These are phyloP conservation scores for Tilletia indica DNA, from an alignment of 1,284 basidiomycete genomes.

Conservation along the genomic window DNA sequence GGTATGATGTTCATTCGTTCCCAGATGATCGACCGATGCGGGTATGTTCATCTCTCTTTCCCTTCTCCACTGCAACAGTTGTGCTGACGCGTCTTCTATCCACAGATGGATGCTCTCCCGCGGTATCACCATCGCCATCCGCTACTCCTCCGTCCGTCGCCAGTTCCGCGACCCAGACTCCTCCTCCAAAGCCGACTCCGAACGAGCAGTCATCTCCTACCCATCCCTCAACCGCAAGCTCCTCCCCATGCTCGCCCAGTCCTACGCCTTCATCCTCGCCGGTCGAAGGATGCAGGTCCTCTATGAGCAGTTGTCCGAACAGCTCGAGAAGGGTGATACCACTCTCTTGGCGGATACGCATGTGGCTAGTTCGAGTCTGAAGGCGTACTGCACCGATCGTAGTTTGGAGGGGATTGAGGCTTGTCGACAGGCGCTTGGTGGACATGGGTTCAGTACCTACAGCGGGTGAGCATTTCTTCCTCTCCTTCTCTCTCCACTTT, in stretches of 20 bases:
- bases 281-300: constrained; percentile 64
- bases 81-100: neutral
- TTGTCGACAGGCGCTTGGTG: constrained; percentile 71
- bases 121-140: constrained; percentile 71
- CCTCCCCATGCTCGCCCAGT: constrained; percentile 68
- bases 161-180: constrained; percentile 59
- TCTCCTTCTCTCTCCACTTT: neutral
- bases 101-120: constrained; percentile 64
- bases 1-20: constrained; percentile 60
- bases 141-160: constrained; percentile 71
- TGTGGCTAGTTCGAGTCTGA: constrained; percentile 69
- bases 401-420: constrained; percentile 67
- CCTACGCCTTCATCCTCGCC: constrained; percentile 70
- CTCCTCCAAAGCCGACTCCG: constrained; percentile 59
- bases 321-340: constrained; percentile 37
- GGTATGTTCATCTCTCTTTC: neutral
- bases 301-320: constrained; percentile 30
- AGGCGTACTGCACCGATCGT: constrained; percentile 65
- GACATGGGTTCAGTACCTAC: constrained; percentile 73
- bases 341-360: constrained; percentile 65
- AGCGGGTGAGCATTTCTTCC: constrained; percentile 58
- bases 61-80: neutral
- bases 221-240: constrained; percentile 71
- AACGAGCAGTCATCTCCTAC: constrained; percentile 69
- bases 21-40: constrained; percentile 63